phyloP scores from a whole-genome alignment of 1,284 basidiomycete genomes.

The Heliocybe sulcata region DNA sequence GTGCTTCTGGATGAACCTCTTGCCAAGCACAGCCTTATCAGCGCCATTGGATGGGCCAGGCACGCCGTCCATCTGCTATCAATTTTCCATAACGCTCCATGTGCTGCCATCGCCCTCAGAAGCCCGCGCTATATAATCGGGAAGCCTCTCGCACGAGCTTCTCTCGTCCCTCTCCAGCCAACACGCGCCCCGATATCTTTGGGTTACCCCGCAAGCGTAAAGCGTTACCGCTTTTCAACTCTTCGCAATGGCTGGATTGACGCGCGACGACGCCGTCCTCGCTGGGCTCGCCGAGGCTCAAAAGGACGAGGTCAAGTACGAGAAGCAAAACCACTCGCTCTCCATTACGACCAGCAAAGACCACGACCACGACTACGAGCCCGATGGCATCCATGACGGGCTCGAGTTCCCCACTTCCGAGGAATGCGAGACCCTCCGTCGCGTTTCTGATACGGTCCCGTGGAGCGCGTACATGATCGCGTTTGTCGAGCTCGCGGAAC shows the following conservation, averaged over 20 bases:
- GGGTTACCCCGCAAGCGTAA: not conserved
- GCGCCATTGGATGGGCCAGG: not conserved
- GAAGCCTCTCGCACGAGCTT: not conserved
- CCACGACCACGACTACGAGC: conserved; percentile 16
- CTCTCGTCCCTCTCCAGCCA: not conserved
- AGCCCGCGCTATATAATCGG: not conserved
- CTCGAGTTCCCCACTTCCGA: conserved; percentile 66
- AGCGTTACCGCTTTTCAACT: not conserved
- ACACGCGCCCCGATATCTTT: not conserved
- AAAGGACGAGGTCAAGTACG: conserved; percentile 14
- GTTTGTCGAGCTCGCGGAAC: conserved; percentile 64
- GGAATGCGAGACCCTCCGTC: conserved; percentile 52
- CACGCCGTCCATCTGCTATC: not conserved
- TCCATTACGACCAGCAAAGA: conserved; percentile 11
- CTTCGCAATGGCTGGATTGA: conserved; percentile 20
- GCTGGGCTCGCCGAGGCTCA: conserved; percentile 22
- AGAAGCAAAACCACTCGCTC: conserved; percentile 19
- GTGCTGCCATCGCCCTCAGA: not conserved
- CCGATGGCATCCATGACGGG: conserved; percentile 45
- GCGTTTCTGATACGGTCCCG: conserved; percentile 55
- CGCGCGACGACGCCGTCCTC: conserved; percentile 22
- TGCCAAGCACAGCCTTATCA: not conserved
- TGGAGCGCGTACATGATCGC: conserved; percentile 69
- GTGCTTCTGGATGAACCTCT: not conserved
- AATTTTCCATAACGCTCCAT: conserved; percentile 1